Evolutionary conservation across 2,329 filamentous ascomycete genomes (phyloP).

Genomic region (Penicillium decumbens): DNA sequence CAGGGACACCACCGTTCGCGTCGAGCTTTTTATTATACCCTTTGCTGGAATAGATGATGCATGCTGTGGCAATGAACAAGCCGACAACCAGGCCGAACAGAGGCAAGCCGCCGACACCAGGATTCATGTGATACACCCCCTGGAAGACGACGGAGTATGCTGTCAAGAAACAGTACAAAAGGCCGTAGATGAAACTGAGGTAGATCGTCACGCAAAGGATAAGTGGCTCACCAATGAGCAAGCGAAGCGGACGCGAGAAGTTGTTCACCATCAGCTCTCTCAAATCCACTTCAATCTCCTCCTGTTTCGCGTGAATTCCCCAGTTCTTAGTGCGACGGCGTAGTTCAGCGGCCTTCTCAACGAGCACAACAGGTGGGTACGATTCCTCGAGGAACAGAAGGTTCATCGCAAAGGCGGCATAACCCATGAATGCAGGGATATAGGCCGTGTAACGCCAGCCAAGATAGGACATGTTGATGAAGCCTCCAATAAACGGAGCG

Average conservation of each 20-base stretch:
- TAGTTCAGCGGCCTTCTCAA: slow-evolving; percentile 48
- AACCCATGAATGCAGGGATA: slow-evolving; percentile 55
- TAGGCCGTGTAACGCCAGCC: slow-evolving; percentile 56
- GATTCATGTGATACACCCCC: slow-evolving; percentile 61
- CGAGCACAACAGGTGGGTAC: slow-evolving; percentile 55
- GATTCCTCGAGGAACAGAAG: slow-evolving; percentile 55
- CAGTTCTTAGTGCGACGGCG: slow-evolving; percentile 53
- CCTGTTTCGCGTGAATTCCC: slow-evolving; percentile 54
- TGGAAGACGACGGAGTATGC: slow-evolving; percentile 38
- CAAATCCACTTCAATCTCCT: slow-evolving; percentile 52
- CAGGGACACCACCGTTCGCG: slow-evolving; percentile 58
- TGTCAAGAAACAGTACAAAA: slow-evolving; percentile 36
- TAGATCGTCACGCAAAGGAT: slow-evolving; percentile 41
- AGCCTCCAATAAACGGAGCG: slow-evolving; percentile 54
- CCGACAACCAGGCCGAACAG: slow-evolving; percentile 81
- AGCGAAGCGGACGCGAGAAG: slow-evolving; percentile 48
- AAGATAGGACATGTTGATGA: slow-evolving; percentile 46
- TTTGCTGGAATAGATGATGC: slow-evolving; percentile 54
- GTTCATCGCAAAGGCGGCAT: slow-evolving; percentile 45
- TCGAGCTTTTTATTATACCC: slow-evolving; percentile 24
- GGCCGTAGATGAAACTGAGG: slow-evolving; percentile 37
- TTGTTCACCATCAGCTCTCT: slow-evolving; percentile 49
- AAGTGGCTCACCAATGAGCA: slow-evolving; percentile 42
- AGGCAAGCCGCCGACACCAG: slow-evolving; percentile 68
- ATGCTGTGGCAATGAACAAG: slow-evolving; percentile 62